Evolutionary conservation across 1,284 basidiomycete species (phyloP).

Genomic region (Gymnopus androsaceus): DNA sequence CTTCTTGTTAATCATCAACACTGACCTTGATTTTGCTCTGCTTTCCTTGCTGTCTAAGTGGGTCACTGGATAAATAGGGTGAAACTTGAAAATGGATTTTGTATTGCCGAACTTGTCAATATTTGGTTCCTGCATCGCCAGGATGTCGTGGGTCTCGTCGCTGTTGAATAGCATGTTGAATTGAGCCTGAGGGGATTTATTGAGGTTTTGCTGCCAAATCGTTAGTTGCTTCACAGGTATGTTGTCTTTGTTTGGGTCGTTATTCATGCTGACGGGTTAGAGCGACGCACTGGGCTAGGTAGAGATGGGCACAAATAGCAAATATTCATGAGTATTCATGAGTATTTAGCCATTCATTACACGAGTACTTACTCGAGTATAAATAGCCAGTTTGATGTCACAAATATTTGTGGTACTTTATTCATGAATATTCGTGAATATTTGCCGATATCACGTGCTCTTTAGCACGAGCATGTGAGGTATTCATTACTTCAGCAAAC

Average conservation of each 20-base stretch:
- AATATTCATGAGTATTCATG: no score
- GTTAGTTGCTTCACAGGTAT: not conserved
- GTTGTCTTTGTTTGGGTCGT: not conserved
- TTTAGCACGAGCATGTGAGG: no score
- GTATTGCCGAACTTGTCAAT: constrained; percentile 22
- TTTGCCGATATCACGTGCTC: no score
- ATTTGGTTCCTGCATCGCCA: constrained; percentile 32
- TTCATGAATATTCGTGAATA: no score
- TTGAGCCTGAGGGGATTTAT: constrained; percentile 14
- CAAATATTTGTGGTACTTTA: no score
- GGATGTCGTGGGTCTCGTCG: constrained; percentile 24
- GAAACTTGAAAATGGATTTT: constrained; percentile 15
- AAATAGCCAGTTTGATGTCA: no score
- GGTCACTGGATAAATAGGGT: constrained; percentile 18
- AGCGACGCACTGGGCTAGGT: not conserved
- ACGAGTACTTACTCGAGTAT: no score
- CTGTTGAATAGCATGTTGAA: constrained; percentile 10
- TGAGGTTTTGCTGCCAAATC: constrained; percentile 20
- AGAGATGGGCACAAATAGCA: no score
- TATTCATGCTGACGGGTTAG: not conserved
- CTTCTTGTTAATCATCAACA: constrained; percentile 27
- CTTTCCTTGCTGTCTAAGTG: not conserved
- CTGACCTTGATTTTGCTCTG: constrained; percentile 17
- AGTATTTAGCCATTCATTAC: no score
- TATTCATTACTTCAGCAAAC: no score